Conservation (phyloP, 2,329 filamentous ascomycete species). For the Tetracladium maxilliforme region DNA sequence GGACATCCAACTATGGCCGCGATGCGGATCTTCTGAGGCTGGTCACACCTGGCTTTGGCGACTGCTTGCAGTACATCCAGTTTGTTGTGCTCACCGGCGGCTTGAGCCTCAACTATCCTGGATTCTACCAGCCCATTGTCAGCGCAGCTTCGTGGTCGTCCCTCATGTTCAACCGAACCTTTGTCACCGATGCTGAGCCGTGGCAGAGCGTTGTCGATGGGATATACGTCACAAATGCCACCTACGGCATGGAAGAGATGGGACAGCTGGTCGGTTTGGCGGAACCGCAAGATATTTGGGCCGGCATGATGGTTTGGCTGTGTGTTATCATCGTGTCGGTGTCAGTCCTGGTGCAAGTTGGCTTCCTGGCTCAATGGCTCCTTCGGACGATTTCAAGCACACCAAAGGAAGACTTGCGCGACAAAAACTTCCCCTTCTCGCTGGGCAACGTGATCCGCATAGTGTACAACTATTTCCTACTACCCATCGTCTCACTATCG, state of each 20-base stretch:
- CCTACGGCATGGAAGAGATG: slow-evolving; percentile 65
- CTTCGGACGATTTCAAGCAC: slow-evolving; percentile 57
- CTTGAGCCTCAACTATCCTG: slow-evolving; percentile 76
- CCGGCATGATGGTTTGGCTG: slow-evolving; percentile 85
- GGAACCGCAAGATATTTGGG: slow-evolving; percentile 70
- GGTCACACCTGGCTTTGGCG: slow-evolving; percentile 90
- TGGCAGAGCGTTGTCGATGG: slow-evolving; percentile 63
- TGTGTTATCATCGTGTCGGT: slow-evolving; percentile 58
- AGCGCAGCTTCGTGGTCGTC: slow-evolving; percentile 81
- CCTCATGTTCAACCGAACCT: slow-evolving; percentile 86
- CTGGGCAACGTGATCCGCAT: slow-evolving; percentile 68
- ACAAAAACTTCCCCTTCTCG: slow-evolving; percentile 85
- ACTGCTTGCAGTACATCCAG: slow-evolving; percentile 94
- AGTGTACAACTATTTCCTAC: slow-evolving; percentile 81
- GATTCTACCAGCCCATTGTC: slow-evolving; percentile 83
- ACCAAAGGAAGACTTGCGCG: slow-evolving; percentile 72
- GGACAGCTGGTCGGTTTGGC: slow-evolving; percentile 74
- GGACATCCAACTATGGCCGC: slow-evolving; percentile 95
- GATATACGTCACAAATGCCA: slow-evolving; percentile 68
- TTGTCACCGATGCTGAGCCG: slow-evolving; percentile 54
- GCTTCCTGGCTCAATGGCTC: slow-evolving; percentile 64
- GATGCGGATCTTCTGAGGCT: slow-evolving; percentile 83
- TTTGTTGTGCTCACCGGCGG: slow-evolving; percentile 82
- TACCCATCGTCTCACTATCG: slow-evolving; percentile 76
- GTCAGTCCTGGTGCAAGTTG: slow-evolving; percentile 57